phyloP scores from a whole-genome alignment of 1,284 basidiomycete genomes.

The Rhodotorula sp. region DNA sequence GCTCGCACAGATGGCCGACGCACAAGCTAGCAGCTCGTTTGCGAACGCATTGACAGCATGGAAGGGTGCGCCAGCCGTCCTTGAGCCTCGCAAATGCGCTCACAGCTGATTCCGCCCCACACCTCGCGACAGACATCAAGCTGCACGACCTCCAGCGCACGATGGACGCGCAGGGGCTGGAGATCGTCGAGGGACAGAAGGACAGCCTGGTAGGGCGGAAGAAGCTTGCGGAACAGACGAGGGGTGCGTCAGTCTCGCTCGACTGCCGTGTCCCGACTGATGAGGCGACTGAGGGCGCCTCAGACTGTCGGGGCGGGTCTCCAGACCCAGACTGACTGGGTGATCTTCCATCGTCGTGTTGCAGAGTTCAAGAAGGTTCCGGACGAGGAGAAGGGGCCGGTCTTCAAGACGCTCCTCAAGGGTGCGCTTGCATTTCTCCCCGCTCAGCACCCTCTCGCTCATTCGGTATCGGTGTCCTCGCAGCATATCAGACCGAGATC shows the following conservation, averaged over 20 bases:
- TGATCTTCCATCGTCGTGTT: no score
- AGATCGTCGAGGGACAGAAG: conserved; percentile 96
- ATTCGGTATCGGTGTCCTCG: background rate
- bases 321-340: background rate
- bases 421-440: conserved; percentile 52
- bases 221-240: conserved; percentile 85
- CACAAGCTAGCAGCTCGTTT: conserved; percentile 15
- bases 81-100: background rate
- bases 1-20: conserved; percentile 19
- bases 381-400: conserved; percentile 74
- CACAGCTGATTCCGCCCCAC: background rate
- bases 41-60: conserved; percentile 27
- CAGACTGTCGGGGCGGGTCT: background rate
- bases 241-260: conserved; percentile 59
- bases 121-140: conserved; percentile 66
- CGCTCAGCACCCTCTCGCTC: background rate
- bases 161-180: conserved; percentile 82
- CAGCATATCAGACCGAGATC: conserved; percentile 91
- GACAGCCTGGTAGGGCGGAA: conserved; percentile 91
- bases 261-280: background rate
- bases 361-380: conserved; percentile 91
- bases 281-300: background rate
- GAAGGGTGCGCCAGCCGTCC: conserved; percentile 19
- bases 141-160: conserved; percentile 87
- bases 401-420: conserved; percentile 84